phyloP scores from a whole-genome alignment of 2,329 filamentous ascomycete genomes.

The Aspergillus uvarum region DNA sequence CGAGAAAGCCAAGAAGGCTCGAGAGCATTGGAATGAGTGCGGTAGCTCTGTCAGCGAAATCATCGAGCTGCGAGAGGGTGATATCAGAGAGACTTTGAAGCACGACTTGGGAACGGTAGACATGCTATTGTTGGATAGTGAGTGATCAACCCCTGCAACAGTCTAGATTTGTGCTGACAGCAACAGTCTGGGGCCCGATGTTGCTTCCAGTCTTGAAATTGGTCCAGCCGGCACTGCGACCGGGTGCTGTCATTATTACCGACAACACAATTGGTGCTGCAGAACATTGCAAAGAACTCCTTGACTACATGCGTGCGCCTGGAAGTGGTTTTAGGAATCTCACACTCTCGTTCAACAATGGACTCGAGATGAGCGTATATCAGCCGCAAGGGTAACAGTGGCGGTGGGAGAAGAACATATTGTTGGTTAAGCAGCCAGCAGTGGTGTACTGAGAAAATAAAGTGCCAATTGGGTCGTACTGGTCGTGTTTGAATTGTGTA shows the following conservation, averaged over 20 bases:
- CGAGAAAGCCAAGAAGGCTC: constrained; percentile 53
- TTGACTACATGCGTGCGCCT: neutral
- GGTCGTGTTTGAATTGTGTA: too few relatives aligned
- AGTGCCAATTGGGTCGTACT: too few relatives aligned
- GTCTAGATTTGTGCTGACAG: neutral
- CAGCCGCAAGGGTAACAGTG: neutral
- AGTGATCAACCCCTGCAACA: neutral
- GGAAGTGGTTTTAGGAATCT: neutral
- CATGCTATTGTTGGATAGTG: constrained; percentile 61
- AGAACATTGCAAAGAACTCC: neutral
- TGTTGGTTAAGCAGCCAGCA: too few relatives aligned
- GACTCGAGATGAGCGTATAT: neutral
- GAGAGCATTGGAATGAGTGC: constrained; percentile 54
- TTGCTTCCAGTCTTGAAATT: neutral
- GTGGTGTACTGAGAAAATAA: too few relatives aligned
- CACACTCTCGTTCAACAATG: constrained; percentile 1
- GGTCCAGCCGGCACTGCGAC: neutral
- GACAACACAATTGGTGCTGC: neutral
- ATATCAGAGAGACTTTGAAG: constrained; percentile 58
- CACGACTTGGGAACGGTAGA: constrained; percentile 50
- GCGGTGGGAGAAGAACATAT: neutral
- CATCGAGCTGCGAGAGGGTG: constrained; percentile 60
- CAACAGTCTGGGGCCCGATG: neutral
- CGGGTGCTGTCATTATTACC: constrained; percentile 2
- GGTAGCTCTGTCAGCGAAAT: constrained; percentile 50